Evolutionary conservation across 768 basidiomycete species (phyloP).

Genomic region (Auricularia cornea): DNA sequence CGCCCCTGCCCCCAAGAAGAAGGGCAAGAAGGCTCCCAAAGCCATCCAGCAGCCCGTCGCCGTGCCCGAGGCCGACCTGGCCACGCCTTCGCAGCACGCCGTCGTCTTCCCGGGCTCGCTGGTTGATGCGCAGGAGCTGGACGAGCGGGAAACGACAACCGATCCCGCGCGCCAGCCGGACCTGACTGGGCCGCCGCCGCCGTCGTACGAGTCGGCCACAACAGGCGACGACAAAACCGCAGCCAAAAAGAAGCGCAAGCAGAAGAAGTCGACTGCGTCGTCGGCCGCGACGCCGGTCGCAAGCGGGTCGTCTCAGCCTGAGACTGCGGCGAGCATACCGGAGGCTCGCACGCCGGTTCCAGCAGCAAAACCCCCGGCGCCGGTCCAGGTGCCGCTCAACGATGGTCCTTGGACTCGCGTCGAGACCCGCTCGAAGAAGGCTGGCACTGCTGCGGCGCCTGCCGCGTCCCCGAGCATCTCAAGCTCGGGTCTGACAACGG

Average conservation of each 20-base stretch:
- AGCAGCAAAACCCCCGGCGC: background rate
- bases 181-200: background rate
- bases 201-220: background rate
- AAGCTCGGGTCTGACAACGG: background rate
- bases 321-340: background rate
- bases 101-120: background rate
- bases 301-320: background rate
- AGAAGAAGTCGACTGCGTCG: background rate
- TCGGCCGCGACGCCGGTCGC: background rate
- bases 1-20: background rate
- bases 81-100: background rate
- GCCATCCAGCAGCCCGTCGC: background rate
- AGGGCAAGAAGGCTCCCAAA: background rate
- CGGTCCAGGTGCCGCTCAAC: background rate
- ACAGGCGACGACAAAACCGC: background rate
- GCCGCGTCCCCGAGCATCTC: background rate
- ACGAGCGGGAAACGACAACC: background rate
- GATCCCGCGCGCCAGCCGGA: background rate
- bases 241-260: constrained; percentile 1
- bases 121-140: background rate
- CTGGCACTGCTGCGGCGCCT: background rate
- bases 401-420: background rate
- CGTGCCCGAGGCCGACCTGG: background rate
- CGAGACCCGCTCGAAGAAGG: background rate
- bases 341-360: background rate